phyloP scores from a whole-genome alignment of 106 monocot genomes.

The Narthecium ossifragum region DNA sequence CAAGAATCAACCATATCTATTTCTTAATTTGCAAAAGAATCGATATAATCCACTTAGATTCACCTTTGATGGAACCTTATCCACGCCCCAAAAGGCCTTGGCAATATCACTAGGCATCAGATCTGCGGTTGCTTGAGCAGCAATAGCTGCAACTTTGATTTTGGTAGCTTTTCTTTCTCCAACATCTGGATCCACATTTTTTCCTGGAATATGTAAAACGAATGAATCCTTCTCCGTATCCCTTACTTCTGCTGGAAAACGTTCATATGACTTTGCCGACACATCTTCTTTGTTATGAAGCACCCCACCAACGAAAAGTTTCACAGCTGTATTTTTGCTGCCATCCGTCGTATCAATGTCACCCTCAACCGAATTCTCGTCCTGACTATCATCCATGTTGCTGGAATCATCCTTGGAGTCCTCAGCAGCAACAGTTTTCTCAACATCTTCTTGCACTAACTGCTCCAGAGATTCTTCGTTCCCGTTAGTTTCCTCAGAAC shows the following conservation, averaged over 20 bases:
- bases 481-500: constrained; percentile 52
- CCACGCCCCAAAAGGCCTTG: constrained; percentile 50
- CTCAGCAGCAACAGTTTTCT: constrained; percentile 27
- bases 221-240: constrained; percentile 53
- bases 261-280: constrained; percentile 40
- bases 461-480: constrained; percentile 46
- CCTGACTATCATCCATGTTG: constrained; percentile 30
- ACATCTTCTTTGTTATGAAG: constrained; percentile 78
- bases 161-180: constrained; percentile 43
- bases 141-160: constrained; percentile 60
- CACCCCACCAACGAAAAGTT: constrained; percentile 76
- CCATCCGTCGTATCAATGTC: constrained; percentile 31
- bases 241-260: constrained; percentile 67
- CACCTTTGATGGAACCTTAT: constrained; percentile 58
- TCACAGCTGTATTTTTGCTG: constrained; percentile 25
- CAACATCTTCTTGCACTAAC: constrained; percentile 50
- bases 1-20: no score
- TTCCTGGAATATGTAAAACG: constrained; percentile 48
- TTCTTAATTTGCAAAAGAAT: no score
- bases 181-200: constrained; percentile 28
- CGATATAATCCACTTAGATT: no score
- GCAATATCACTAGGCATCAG: constrained; percentile 90
- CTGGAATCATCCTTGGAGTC: constrained; percentile 32
- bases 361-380: constrained; percentile 27
- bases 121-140: constrained; percentile 66